Base-by-base conservation (phyloP, 2,329 filamentous ascomycete species). In the Aureobasidium leucospermi region DNA sequence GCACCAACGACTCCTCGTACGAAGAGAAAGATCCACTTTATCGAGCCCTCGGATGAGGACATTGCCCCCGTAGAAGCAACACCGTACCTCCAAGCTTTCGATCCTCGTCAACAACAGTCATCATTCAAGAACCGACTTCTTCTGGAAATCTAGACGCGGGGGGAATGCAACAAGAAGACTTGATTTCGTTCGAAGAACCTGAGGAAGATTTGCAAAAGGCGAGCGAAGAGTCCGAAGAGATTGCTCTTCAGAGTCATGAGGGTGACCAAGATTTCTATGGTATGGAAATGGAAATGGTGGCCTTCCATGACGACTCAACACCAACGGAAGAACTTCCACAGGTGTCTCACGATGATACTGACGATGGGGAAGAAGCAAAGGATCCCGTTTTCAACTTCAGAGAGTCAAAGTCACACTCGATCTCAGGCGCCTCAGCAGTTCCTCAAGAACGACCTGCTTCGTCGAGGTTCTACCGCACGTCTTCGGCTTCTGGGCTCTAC, bases 21-120 rank as follows among this genome's bases (percentile, higher is more conserved):
- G 8, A 65, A 60, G 38, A 64, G 64, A 42, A 61, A 56, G 32
- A 56, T 58, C 1, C 62, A 62, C 38, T 65, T 65, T 36, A 60
- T 47, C 13, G 64, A 65, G 34, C 59, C 60, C 10, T 31, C 60
- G 0, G 39, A 56, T 3, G 57, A 46, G 9, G 36, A 59, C 16
- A 6, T 58, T 32, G 23, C 39, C 4, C 47, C 15, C 56, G 53
- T 29, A 46, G 63, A 36, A 60, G 29, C 57, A 55, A 60, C n/a
- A 52, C 59, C 3, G 41, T 29, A 28, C 36, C 53, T 43, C 43
- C 36, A 36, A 23, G 51, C 43, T 32, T 52, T 38, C 56, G 23
- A 32, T 38, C 15, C n/a, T n/a, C 38, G 3, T 43, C 31, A 1
- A 36, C 36, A 8, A 32, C 31, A 3, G 9, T 9, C 13, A 28